phyloP scores from a whole-genome alignment of 768 basidiomycete species.

The Mycena epipterygia region DNA sequence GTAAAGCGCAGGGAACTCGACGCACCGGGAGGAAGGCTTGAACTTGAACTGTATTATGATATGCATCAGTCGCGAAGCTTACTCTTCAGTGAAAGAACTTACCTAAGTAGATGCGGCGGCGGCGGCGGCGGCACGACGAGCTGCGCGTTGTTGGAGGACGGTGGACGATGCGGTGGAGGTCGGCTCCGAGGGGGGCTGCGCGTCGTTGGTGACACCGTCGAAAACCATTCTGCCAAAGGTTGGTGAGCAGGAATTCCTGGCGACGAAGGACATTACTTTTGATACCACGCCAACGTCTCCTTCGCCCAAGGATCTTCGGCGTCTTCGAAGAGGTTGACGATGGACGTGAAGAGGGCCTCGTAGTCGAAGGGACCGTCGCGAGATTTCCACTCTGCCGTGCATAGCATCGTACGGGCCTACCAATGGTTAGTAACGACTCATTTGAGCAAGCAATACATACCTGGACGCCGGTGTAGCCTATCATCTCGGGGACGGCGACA shows the following conservation, averaged over 20 bases:
- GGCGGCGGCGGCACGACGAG: constrained; percentile 2
- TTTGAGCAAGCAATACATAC: neutral
- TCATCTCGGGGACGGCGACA: no score
- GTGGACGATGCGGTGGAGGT: neutral
- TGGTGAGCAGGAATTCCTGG: neutral
- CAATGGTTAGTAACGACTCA: neutral
- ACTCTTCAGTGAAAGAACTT: no score
- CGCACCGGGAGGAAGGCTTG: no score
- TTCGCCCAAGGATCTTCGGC: no score
- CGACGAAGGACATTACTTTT: neutral
- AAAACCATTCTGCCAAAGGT: neutral
- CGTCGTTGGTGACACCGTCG: neutral
- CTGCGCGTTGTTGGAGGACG: neutral
- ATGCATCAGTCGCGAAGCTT: no score
- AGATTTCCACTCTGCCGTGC: neutral
- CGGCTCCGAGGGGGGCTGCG: no score
- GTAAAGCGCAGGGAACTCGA: no score
- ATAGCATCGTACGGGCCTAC: neutral
- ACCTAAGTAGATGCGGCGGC: no score
- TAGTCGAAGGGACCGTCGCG: neutral
- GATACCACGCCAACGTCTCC: no score
- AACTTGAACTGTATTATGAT: no score
- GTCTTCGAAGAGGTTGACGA: neutral
- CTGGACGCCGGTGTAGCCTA: no score
- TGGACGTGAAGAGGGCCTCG: neutral